Percentiles rank a stretch among this genome's conserved stretches.
Conservation (phyloP, 768 basidiomycete genomes). For the Serendipita sp. region DNA sequence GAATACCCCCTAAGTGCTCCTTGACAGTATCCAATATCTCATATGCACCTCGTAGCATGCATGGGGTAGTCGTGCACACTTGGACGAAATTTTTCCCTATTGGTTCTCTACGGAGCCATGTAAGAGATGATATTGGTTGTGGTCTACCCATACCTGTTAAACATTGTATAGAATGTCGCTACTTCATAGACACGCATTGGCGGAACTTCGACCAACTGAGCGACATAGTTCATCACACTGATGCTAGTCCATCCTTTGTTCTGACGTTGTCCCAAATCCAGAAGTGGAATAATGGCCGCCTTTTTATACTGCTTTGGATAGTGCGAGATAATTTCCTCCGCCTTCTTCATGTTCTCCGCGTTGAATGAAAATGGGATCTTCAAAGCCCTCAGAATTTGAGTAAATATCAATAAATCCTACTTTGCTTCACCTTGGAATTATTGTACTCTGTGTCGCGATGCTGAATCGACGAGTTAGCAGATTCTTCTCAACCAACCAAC, state of each 20-base stretch:
- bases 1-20: conserved; percentile 64
- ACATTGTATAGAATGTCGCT: conserved; percentile 99
- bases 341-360: conserved; percentile 65
- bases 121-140: neutral
- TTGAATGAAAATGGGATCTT: conserved; percentile 86
- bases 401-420: conserved; percentile 5
- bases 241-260: conserved; percentile 98
- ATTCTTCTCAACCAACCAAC: neutral
- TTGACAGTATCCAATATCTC: conserved; percentile 78
- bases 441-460: conserved; percentile 92
- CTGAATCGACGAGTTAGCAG: conserved; percentile 24
- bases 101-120: conserved; percentile 49
- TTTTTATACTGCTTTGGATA: conserved; percentile 99
- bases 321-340: conserved; percentile 72
- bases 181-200: conserved; percentile 99
- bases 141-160: conserved; percentile 59
- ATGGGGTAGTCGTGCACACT: conserved; percentile 97
- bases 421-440: conserved; percentile 57
- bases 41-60: conserved; percentile 86
- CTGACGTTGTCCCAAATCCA: conserved; percentile 92
- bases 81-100: conserved; percentile 90
- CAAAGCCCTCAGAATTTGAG: neutral
- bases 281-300: conserved; percentile 89
- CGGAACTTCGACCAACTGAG: conserved; percentile 81
- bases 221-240: conserved; percentile 97